phyloP scores from a whole-genome alignment of 2,329 filamentous ascomycete genomes.

The Chalaropsis ovoidea region DNA sequence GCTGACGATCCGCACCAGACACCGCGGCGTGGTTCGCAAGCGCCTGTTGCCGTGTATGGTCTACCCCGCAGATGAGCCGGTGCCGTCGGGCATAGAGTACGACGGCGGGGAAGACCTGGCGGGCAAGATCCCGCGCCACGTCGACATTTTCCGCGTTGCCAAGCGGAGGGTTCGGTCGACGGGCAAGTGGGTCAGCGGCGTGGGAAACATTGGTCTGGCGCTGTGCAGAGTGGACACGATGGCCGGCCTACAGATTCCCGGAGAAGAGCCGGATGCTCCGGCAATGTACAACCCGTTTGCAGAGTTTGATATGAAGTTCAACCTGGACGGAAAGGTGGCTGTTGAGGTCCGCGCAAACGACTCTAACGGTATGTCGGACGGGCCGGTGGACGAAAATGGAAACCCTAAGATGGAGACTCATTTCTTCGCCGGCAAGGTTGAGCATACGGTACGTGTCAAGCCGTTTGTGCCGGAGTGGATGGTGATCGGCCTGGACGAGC shows the following conservation, averaged over 20 bases:
- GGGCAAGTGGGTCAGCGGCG: slow-evolving; percentile 67
- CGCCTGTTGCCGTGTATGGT: slow-evolving; percentile 71
- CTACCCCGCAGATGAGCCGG: slow-evolving; percentile 40
- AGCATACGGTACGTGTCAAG: slow-evolving; percentile 47
- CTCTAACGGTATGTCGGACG: not conserved
- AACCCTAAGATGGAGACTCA: slow-evolving; percentile 24
- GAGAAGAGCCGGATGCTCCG: slow-evolving; percentile 46
- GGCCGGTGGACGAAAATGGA: not conserved
- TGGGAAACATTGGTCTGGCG: slow-evolving; percentile 79
- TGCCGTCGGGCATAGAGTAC: slow-evolving; percentile 41
- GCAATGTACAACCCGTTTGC: slow-evolving; percentile 52
- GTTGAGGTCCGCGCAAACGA: not conserved
- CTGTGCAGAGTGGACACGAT: slow-evolving; percentile 83
- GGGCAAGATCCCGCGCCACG: slow-evolving; percentile 37
- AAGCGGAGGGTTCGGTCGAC: slow-evolving; percentile 50
- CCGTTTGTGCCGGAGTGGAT: slow-evolving; percentile 79
- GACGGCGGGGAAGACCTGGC: slow-evolving; percentile 31
- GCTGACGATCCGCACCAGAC: slow-evolving; percentile 87
- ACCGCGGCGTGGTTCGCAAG: slow-evolving; percentile 88
- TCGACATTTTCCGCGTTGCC: slow-evolving; percentile 42
- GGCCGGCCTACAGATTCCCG: slow-evolving; percentile 67
- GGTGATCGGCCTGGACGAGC: slow-evolving; percentile 34
- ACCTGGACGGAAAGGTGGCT: not conserved
- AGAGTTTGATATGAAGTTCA: slow-evolving; percentile 49
- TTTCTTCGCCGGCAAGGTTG: slow-evolving; percentile 27